Evolutionary conservation across 371 early-diverging fungal genomes (phyloP), one percentile per base, ranked within the genome.

Genomic region (Umbelopsis sp.): DNA sequence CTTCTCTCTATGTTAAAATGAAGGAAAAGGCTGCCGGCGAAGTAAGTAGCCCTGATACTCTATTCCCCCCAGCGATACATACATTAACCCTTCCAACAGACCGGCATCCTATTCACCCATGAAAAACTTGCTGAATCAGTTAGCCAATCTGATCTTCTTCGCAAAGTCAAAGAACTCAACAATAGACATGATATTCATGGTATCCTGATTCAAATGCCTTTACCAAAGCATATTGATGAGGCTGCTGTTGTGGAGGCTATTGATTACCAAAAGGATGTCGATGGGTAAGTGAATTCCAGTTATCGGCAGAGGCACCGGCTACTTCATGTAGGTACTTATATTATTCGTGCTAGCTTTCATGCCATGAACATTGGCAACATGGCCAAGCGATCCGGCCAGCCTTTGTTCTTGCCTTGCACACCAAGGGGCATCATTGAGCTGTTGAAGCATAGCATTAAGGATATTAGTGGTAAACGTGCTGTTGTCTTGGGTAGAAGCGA

Each of bases 401-500:
- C 97, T 37, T 76, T 88, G 65, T 97, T 97, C 81, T 77, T 89
- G 32, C 92, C 99, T 14, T 98, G 99, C 79, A 98, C 99, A 8
- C 98, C 99, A 4, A 92, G 91, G 71, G 99, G 97, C 6, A 84
- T 92, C 71, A 85, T 97, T 52, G 92, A 92, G 78, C 83, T 98
- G 48, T 84, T 98, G 41, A 81, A 88, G 68, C 89, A 81, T 1
- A 83, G 85, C n/a, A 82, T 74, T 25, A 78, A 93, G 24, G 76
- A 86, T 32, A 79, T 94, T 29, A 80, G 79, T 20, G 95, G 96
- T 50, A 92, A 91, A 77, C 74, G 72, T 20, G 96, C 96, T 6
- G 97, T 95, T 25, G 97, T 97, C 24, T 79, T 97, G 37, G 98
- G 98, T 20, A 91, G 97, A 62, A 93, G 93, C 82, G 94, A 96